phyloP scores from a whole-genome alignment of 306 rosid genomes.

The Medicago lupulina region DNA sequence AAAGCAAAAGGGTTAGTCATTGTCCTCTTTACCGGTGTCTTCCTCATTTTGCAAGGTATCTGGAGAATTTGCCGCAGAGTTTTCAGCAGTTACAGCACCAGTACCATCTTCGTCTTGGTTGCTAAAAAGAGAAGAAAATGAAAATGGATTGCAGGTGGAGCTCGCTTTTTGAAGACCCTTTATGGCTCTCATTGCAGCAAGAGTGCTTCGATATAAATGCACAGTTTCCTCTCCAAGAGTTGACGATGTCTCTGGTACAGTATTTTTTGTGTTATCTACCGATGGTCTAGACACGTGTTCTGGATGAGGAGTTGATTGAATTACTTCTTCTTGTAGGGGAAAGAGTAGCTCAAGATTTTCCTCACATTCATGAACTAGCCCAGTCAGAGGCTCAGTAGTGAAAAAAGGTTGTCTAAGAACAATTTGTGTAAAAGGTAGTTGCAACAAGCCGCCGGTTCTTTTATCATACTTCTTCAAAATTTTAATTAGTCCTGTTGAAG shows the following conservation, averaged over 20 bases:
- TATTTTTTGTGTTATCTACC: constrained; percentile 34
- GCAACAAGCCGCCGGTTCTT: constrained; percentile 85
- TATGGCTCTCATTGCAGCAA: constrained; percentile 91
- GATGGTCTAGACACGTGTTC: constrained; percentile 44
- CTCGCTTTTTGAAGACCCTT: constrained; percentile 80
- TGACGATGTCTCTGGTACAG: constrained; percentile 52
- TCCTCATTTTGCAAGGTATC: constrained; percentile 54
- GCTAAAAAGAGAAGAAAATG: constrained; percentile 70
- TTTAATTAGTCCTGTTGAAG: constrained; percentile 77
- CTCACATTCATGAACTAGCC: constrained; percentile 84
- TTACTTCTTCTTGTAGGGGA: constrained; percentile 85
- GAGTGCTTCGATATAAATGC: constrained; percentile 75
- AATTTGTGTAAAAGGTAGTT: constrained; percentile 78
- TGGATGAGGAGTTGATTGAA: constrained; percentile 59
- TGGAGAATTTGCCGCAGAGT: constrained; percentile 72
- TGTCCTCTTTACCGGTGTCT: constrained; percentile 48
- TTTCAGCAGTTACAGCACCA: constrained; percentile 85
- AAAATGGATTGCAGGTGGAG: constrained; percentile 84
- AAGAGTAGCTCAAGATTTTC: constrained; percentile 91
- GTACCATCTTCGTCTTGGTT: constrained; percentile 70
- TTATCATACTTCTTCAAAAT: constrained; percentile 95
- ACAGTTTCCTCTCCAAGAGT: constrained; percentile 67
- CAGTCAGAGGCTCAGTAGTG: constrained; percentile 81
- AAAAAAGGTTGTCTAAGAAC: constrained; percentile 86
- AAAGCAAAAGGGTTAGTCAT: constrained; percentile 36